Percentiles rank a stretch among this genome's conserved stretches.
Conservation (phyloP, 352 stramenopile genomes). For the Saprolegnia parasitica region DNA sequence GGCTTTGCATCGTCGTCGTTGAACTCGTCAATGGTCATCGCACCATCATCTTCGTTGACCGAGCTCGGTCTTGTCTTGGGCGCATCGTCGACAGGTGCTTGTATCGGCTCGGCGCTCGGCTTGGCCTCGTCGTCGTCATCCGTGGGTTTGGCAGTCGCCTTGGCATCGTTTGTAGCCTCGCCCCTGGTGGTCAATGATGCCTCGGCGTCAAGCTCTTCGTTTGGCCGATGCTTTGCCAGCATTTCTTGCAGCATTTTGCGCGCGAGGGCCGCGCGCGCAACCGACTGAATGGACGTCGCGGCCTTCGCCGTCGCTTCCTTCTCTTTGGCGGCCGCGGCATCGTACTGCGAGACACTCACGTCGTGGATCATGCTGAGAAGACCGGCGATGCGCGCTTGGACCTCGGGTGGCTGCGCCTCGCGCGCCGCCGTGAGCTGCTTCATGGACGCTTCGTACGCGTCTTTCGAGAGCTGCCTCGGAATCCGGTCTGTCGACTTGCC, state of each 20-base stretch:
- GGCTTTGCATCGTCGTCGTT: neutral
- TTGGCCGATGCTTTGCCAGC: conserved; percentile 24
- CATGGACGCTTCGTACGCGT: conserved; percentile 22
- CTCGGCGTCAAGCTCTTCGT: neutral
- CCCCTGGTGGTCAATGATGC: conserved; percentile 7
- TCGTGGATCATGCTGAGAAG: conserved; percentile 38
- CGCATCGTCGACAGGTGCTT: neutral
- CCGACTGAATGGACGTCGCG: conserved; percentile 43
- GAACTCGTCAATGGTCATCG: neutral
- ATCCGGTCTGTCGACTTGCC: neutral
- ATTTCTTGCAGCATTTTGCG: conserved; percentile 45
- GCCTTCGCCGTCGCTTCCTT: conserved; percentile 32
- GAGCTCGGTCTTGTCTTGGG: neutral
- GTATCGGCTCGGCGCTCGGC: neutral
- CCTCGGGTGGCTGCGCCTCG: conserved; percentile 31
- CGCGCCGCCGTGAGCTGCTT: conserved; percentile 28
- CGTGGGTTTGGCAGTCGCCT: conserved; percentile 25
- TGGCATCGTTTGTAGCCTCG: conserved; percentile 29
- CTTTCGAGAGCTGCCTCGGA: neutral
- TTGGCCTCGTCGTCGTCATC: neutral
- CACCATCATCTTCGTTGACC: conserved; percentile 1
- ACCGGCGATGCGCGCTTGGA: conserved; percentile 43
- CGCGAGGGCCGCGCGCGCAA: conserved; percentile 41
- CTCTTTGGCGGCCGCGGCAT: conserved; percentile 32
- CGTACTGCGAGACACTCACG: conserved; percentile 42